Evolutionary conservation across 345 rosid species (phyloP), one percentile per base, ranked within the genome.

Genomic region (Syzygium grande): DNA sequence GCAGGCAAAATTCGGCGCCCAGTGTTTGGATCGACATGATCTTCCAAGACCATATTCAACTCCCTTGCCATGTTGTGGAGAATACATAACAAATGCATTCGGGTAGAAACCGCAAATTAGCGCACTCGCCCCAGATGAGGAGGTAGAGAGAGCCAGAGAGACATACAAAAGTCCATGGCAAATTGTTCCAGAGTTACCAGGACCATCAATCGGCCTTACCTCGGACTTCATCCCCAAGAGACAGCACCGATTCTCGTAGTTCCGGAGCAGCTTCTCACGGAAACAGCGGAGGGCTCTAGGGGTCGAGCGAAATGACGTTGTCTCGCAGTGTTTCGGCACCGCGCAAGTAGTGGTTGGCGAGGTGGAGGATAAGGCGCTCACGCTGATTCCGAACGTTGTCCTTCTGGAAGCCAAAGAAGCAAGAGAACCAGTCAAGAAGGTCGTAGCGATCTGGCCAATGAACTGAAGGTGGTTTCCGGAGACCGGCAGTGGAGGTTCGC

Each of bases 351-450:
- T 92, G 89, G 89, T 97, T 97, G 51, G 98, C 94, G 41, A 97
- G 89, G 92, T 94, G 98, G 58, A 97, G 99, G n/a, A 97, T 98
- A 78, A 97, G 89, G 91, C 96, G 92, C 90, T 96, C 99, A 85
- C 99, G 68, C 91, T 97, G 99, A 90, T 97, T 96, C 91, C 94
- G 84, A 2, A 93, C 97, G 94, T 91, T 97, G 85, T 94, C 99
- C 16, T 65, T 56, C 68, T 96, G 99, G 88, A 97, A 97, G 15
- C 98, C 98, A 80, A 96, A 97, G 73, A 92, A 90, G 23, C 9
- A 11, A 1, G 80, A 19, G 0, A 97, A 88, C 99, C 98, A 97
- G 93, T 96, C 98, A 91, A 97, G 86, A 86, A 96, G 86, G 95
- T 97, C 99, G 95, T 90, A 86, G 87, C 90, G 90, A 38, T 41